Evolutionary conservation across 768 basidiomycete genomes (phyloP).

Genomic region (Suillus ampliporus): DNA sequence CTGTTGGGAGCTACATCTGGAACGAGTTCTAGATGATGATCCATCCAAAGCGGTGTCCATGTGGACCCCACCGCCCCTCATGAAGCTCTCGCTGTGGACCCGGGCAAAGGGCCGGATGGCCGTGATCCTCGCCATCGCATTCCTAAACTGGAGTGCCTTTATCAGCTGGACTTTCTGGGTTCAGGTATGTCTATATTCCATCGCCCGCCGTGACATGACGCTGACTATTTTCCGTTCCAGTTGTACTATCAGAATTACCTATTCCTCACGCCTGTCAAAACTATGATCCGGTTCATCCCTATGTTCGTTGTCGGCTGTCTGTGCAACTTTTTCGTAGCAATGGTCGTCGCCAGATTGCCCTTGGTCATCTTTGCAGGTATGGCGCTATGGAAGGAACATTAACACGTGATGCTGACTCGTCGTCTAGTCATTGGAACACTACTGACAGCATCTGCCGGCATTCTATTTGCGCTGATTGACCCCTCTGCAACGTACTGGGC

Average conservation of each 20-base stretch:
- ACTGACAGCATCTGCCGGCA: constrained; percentile 59
- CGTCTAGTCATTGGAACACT: constrained; percentile 56
- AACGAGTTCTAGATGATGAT: constrained; percentile 30
- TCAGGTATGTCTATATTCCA: constrained; percentile 37
- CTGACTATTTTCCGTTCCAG: constrained; percentile 36
- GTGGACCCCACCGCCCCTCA: constrained; percentile 62
- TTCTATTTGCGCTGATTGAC: constrained; percentile 73
- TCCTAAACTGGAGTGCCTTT: constrained; percentile 67
- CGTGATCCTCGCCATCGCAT: constrained; percentile 65
- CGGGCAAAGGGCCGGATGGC: constrained; percentile 67
- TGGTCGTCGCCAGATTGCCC: constrained; percentile 59
- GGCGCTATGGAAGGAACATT: too few relatives aligned
- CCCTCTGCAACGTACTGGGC: constrained; percentile 71
- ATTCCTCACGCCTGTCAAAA: constrained; percentile 56
- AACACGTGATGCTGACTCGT: constrained; percentile 7
- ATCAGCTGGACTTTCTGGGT: constrained; percentile 58
- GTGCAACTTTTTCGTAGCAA: constrained; percentile 69
- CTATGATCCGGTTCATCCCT: constrained; percentile 71
- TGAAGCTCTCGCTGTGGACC: constrained; percentile 66
- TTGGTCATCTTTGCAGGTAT: constrained; percentile 63
- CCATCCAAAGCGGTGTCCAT: constrained; percentile 28
- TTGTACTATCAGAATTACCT: constrained; percentile 76
- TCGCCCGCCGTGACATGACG: constrained; percentile 26
- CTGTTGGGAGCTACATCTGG: constrained; percentile 69
- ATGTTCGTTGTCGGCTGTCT: constrained; percentile 70